phyloP scores from a whole-genome alignment of 1,284 basidiomycete species.

The Thelephora terrestris region DNA sequence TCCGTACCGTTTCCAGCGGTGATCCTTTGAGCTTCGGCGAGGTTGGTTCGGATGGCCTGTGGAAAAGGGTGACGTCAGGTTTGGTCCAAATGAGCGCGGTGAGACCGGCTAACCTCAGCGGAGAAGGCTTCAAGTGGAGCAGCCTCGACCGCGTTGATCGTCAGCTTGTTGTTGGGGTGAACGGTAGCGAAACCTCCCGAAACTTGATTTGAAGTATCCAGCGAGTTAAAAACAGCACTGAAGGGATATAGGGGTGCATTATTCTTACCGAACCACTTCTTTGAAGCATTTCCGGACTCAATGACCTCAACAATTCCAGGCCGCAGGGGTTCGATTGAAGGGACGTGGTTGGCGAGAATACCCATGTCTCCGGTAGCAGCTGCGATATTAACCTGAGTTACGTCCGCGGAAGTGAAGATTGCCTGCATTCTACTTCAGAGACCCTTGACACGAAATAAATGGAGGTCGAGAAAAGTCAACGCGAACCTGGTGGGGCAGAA shows the following conservation, averaged over 20 bases:
- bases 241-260: slow-evolving; percentile 11
- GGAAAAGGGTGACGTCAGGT: background rate
- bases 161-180: slow-evolving; percentile 94
- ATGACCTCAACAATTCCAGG: slow-evolving; percentile 91
- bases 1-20: slow-evolving; percentile 79
- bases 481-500: slow-evolving; percentile 88
- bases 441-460: slow-evolving; percentile 5
- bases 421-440: slow-evolving; percentile 38
- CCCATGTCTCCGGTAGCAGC: slow-evolving; percentile 98
- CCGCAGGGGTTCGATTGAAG: slow-evolving; percentile 86
- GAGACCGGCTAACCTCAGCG: slow-evolving; percentile 47
- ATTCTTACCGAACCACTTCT: slow-evolving; percentile 90
- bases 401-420: slow-evolving; percentile 80
- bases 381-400: slow-evolving; percentile 88
- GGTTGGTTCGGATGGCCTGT: slow-evolving; percentile 83
- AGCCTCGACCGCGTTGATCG: slow-evolving; percentile 96
- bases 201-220: slow-evolving; percentile 38
- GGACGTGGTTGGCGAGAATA: slow-evolving; percentile 94
- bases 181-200: slow-evolving; percentile 97
- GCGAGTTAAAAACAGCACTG: background rate
- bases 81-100: no score
- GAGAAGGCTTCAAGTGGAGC: slow-evolving; percentile 91
- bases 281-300: slow-evolving; percentile 64
- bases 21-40: slow-evolving; percentile 85
- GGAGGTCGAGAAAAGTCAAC: background rate